Conservation (phyloP, 345 rosid genomes). For the Citrus maxima region DNA sequence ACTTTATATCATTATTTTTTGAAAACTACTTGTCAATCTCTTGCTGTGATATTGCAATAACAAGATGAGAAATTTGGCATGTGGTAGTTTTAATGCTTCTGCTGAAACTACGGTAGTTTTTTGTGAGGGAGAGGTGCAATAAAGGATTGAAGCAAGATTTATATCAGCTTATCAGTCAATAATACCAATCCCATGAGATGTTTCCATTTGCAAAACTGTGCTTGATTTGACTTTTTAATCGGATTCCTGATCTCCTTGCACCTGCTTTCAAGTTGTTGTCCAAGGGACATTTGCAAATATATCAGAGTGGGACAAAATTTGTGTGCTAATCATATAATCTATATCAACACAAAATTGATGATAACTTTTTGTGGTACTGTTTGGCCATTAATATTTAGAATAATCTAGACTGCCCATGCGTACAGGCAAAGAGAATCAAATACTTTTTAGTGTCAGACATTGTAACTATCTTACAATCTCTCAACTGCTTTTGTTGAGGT, state of each 20-base stretch:
- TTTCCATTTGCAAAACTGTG: no score
- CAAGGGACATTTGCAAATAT: neutral
- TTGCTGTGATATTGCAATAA: neutral
- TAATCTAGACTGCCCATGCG: neutral
- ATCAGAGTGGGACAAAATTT: neutral
- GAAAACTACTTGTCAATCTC: neutral
- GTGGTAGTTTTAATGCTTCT: neutral
- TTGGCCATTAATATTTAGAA: neutral
- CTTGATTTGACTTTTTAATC: neutral
- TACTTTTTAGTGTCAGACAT: neutral
- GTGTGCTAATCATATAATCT: neutral
- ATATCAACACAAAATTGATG: neutral
- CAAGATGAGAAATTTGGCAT: neutral
- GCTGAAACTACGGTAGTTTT: neutral
- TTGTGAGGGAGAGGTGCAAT: neutral
- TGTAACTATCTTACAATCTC: neutral
- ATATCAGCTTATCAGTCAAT: neutral
- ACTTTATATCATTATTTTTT: neutral
- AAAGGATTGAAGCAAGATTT: neutral
- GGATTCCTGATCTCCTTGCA: neutral
- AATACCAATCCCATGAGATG: neutral
- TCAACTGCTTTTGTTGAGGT: slow-evolving; percentile 26
- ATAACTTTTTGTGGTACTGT: neutral
- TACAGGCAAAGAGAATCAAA: neutral
- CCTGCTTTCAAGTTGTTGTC: slow-evolving; percentile 1